Percentiles rank a stretch among this genome's conserved stretches.
phyloP scores from a whole-genome alignment of 2,329 filamentous ascomycete species.

The Talaromyces sp. region DNA sequence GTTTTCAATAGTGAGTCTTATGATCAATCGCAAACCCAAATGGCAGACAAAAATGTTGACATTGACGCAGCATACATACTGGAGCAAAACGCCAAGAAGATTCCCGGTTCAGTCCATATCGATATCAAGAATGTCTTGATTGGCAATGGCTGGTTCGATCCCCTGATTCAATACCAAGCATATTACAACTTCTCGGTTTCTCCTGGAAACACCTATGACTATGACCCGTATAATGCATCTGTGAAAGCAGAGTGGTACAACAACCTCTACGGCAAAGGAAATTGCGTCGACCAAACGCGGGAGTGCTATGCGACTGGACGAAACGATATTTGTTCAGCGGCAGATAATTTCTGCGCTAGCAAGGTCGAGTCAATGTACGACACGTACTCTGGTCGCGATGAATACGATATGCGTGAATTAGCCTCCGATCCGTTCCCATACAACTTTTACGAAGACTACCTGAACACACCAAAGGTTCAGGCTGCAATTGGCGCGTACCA shows the following conservation, averaged over 20 bases:
- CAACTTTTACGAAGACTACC: slow-evolving; percentile 53
- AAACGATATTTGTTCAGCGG: slow-evolving; percentile 55
- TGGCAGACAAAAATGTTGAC: background rate
- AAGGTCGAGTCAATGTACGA: slow-evolving; percentile 59
- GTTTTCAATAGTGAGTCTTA: slow-evolving; percentile 48
- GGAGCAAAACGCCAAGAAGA: slow-evolving; percentile 18
- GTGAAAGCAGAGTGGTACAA: slow-evolving; percentile 59
- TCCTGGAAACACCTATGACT: slow-evolving; percentile 42
- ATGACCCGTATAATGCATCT: slow-evolving; percentile 45
- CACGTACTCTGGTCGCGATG: slow-evolving; percentile 55
- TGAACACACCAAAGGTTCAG: slow-evolving; percentile 52
- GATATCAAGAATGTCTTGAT: slow-evolving; percentile 37
- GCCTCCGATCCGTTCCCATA: slow-evolving; percentile 34
- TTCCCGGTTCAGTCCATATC: slow-evolving; percentile 19
- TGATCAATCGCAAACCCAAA: background rate
- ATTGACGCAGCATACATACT: slow-evolving; percentile 15
- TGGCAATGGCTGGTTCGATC: slow-evolving; percentile 45
- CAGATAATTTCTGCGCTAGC: slow-evolving; percentile 59
- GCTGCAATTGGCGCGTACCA: slow-evolving; percentile 54
- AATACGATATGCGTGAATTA: slow-evolving; percentile 52
- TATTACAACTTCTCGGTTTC: slow-evolving; percentile 43
- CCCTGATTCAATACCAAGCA: slow-evolving; percentile 41
- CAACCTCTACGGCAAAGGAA: slow-evolving; percentile 62
- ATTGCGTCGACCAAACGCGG: slow-evolving; percentile 61
- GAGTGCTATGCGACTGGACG: slow-evolving; percentile 57